Percentiles rank a stretch among this genome's conserved stretches.
Evolutionary conservation across 805 yeast species (phyloP).

Genomic region (Lachancea sp.): DNA sequence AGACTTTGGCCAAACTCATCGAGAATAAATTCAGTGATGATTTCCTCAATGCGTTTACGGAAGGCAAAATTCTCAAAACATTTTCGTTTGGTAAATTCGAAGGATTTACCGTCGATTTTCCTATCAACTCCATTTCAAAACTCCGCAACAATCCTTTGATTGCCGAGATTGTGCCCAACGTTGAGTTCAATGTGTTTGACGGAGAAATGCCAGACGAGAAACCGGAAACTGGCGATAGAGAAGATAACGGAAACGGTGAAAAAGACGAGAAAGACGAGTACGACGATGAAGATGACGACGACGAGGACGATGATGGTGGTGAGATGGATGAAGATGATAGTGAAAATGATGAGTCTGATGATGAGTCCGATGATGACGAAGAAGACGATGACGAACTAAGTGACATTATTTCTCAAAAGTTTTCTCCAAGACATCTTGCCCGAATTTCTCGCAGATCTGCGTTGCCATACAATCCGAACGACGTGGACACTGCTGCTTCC

Average conservation of each 20-base stretch:
- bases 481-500: conserved; percentile 17
- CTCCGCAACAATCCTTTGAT: conserved; percentile 56
- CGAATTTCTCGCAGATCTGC: conserved; percentile 48
- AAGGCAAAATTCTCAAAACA: conserved; percentile 41
- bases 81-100: conserved; percentile 65
- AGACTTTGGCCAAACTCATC: conserved; percentile 43
- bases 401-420: conserved; percentile 28
- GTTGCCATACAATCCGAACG: conserved; percentile 26
- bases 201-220: not conserved
- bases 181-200: conserved; percentile 51
- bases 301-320: conserved; percentile 20
- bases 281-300: conserved; percentile 6
- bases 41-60: conserved; percentile 38
- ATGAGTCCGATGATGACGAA: conserved; percentile 10
- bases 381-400: conserved; percentile 5
- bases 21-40: conserved; percentile 36
- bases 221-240: too few relatives aligned
- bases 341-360: conserved; percentile 9
- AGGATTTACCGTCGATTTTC: conserved; percentile 62
- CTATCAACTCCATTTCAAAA: conserved; percentile 40
- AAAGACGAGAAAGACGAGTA: not conserved
- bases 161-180: conserved; percentile 63
- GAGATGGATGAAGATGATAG: conserved; percentile 10
- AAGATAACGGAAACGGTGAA: conserved; percentile 5
- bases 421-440: conserved; percentile 64